phyloP scores from a whole-genome alignment of 2,329 filamentous ascomycete species.

The Aspergillus bombycis region DNA sequence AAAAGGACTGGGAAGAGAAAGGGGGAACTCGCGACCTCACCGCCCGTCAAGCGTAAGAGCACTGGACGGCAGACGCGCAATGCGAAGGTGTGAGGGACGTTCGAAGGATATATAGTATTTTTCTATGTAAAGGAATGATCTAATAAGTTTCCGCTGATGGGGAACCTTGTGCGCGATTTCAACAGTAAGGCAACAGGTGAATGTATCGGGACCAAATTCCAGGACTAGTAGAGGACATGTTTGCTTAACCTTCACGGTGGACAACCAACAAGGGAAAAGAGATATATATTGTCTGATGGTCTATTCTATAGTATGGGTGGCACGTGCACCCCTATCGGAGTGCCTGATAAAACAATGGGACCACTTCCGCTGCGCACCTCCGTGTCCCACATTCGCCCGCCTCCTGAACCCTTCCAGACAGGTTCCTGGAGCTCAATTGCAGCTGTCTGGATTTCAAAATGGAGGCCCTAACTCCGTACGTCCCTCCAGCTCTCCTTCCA shows the following conservation, averaged over 20 bases:
- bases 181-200: background rate
- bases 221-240: background rate
- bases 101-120: background rate
- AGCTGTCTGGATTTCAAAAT: conserved; percentile 24
- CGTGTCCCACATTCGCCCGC: background rate
- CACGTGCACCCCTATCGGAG: conserved; percentile 23
- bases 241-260: background rate
- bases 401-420: conserved; percentile 5
- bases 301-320: conserved; percentile 6
- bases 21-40: conserved; percentile 5
- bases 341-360: conserved; percentile 21
- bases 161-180: background rate
- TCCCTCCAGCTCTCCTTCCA: conserved; percentile 27
- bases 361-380: conserved; percentile 11
- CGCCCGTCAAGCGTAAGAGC: conserved; percentile 6
- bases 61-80: background rate
- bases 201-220: background rate
- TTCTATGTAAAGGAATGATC: background rate
- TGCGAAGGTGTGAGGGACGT: background rate
- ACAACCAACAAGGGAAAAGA: background rate
- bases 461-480: conserved; percentile 26
- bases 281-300: background rate
- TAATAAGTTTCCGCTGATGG: background rate
- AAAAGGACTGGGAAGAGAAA: conserved; percentile 58
- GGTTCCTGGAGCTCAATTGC: conserved; percentile 20